Conservation (phyloP, 2,329 filamentous ascomycete species). For the Paracoccidioides lutzii region DNA sequence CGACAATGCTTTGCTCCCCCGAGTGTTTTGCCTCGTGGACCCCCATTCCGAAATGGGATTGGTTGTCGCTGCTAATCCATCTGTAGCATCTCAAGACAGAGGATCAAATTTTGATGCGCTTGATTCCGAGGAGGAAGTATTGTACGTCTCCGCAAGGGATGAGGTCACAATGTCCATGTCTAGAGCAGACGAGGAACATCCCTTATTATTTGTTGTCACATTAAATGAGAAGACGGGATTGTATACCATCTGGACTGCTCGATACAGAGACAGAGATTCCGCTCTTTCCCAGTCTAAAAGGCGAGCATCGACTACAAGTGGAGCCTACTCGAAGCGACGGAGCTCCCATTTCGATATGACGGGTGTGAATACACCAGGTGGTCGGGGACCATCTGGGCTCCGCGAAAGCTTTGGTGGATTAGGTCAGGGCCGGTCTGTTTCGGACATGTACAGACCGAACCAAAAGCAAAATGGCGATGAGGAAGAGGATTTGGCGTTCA, state of each 20-base stretch:
- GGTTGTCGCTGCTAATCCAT: conserved; percentile 48
- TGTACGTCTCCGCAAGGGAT: conserved; percentile 66
- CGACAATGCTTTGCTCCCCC: conserved; percentile 42
- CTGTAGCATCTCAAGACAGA: conserved; percentile 20
- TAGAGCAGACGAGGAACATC: neutral
- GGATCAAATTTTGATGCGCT: conserved; percentile 43
- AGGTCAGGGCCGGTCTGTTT: conserved; percentile 31
- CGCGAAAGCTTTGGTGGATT: conserved; percentile 63
- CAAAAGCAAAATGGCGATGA: conserved; percentile 43
- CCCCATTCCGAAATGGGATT: conserved; percentile 76
- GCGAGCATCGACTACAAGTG: conserved; percentile 42
- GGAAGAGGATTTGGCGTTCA: conserved; percentile 50
- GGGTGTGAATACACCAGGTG: conserved; percentile 61
- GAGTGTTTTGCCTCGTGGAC: conserved; percentile 72
- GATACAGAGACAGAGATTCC: conserved; percentile 58
- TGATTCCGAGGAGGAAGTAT: conserved; percentile 64
- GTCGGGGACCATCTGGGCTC: conserved; percentile 47
- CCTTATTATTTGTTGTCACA: conserved; percentile 63
- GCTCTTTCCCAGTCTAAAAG: conserved; percentile 30
- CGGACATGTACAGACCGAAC: conserved; percentile 28
- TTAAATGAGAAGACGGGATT: conserved; percentile 61
- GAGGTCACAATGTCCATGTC: conserved; percentile 20
- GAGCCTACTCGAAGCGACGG: conserved; percentile 51
- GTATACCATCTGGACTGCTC: conserved; percentile 75
- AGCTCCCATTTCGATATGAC: conserved; percentile 55